phyloP scores from a whole-genome alignment of 2,329 filamentous ascomycete genomes.

The Phialocephala sp. region DNA sequence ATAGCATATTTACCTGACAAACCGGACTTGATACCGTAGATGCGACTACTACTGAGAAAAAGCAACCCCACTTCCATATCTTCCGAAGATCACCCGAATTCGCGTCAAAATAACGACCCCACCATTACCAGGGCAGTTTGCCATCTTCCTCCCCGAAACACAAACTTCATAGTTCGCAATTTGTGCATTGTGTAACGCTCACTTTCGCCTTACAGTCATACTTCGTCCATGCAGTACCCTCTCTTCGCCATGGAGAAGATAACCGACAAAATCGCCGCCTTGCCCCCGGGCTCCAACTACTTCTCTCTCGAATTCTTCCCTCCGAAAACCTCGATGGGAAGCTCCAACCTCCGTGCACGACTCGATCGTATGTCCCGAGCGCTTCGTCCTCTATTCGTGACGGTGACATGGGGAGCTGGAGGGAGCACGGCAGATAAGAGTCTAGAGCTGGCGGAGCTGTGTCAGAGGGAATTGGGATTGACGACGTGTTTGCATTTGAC shows the following conservation, averaged over 20 bases:
- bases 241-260: conserved; percentile 68
- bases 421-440: conserved; percentile 91
- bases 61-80: neutral
- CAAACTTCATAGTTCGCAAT: neutral
- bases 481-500: conserved; percentile 97
- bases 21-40: too few species aligned
- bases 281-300: conserved; percentile 82
- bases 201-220: neutral
- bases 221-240: neutral
- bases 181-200: neutral
- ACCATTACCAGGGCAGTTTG: neutral
- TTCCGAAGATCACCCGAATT: neutral
- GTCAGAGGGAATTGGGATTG: conserved; percentile 87
- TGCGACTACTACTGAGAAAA: too few species aligned
- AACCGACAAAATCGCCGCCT: conserved; percentile 90
- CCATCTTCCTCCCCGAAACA: conserved; percentile 8
- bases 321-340: conserved; percentile 95
- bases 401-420: conserved; percentile 96
- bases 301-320: conserved; percentile 99
- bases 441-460: conserved; percentile 92
- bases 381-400: conserved; percentile 90
- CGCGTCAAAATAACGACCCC: neutral
- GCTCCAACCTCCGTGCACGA: conserved; percentile 89
- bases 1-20: too few species aligned
- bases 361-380: conserved; percentile 94